Evolutionary conservation across 2,329 filamentous ascomycete species (phyloP), one percentile per base, ranked within the genome.

Genomic region (Lachnellula cervina): DNA sequence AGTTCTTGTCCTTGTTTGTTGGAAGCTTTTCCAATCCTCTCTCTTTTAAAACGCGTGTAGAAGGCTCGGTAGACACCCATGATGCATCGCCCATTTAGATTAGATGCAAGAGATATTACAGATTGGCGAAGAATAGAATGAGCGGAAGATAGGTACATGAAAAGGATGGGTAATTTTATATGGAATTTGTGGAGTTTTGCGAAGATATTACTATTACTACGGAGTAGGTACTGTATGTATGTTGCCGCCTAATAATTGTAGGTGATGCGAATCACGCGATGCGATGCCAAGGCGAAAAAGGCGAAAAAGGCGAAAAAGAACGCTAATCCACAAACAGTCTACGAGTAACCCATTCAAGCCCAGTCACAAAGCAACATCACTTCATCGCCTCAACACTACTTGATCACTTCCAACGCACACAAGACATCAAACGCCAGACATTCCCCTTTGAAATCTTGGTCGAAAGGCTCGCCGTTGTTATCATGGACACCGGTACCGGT

Each of bases 41-140:
- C 40, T 59, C 57, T n/a, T 38, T 42, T 7, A 32, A 23, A 13
- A 59, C 57, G 21, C 51, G 51, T 7, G 57, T 59, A 34, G 54
- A 59, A 35, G 57, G 57, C 35, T 59, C 57, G 23, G 57, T 59
- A n/a, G 57, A 54, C 25, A 59, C 38, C 57, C 57, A 59, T 49
- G 55, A 56, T 40, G 43, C 51, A 50, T 54, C 51, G 34, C 44
- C 49, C 54, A 59, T 59, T 44, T 13, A 55, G 43, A 16, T 17
- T 40, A 17, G 11, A 32, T 32, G 28, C 4, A 13, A 32, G 28
- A 32, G 28, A 32, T 32, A 13, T 32, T 46, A 32, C n/a, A 51
- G 45, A 47, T 35, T 35, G 34, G 17, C 21, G 23, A 48, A 48
- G 40, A 40, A 11, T 16, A n/a, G 37, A 17, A 37, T 42, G 40